Evolutionary conservation across 2,329 filamentous ascomycete species (phyloP).

Genomic region (Fusarium pininemorale): DNA sequence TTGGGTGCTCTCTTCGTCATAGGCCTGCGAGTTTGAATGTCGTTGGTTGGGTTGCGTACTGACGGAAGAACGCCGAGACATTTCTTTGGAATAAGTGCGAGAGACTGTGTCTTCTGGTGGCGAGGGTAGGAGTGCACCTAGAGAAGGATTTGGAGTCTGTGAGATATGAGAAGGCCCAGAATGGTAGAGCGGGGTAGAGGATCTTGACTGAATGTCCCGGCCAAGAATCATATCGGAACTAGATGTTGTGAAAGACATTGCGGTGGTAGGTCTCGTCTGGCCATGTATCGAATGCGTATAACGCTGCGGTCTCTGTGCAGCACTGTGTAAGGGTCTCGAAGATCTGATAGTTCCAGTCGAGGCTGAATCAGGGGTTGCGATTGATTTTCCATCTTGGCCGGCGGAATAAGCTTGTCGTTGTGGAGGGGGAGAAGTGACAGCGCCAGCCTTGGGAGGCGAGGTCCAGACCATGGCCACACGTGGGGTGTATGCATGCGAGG

Average conservation of each 20-base stretch:
- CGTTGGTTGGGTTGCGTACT: neutral
- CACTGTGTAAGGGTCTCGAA: slow-evolving; percentile 1
- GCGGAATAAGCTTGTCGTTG: slow-evolving; percentile 7
- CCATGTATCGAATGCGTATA: neutral
- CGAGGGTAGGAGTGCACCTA: slow-evolving; percentile 18
- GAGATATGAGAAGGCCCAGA: slow-evolving; percentile 23
- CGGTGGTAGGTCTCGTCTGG: slow-evolving; percentile 21
- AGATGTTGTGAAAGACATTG: slow-evolving; percentile 36
- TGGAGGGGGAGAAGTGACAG: neutral
- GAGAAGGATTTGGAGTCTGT: slow-evolving; percentile 18
- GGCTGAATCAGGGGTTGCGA: neutral
- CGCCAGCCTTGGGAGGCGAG: slow-evolving; percentile 16
- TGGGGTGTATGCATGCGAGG: slow-evolving; percentile 36
- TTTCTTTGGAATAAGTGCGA: neutral
- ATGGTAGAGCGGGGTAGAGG: slow-evolving; percentile 1
- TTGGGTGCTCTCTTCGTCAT: slow-evolving; percentile 6
- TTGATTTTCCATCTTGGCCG: slow-evolving; percentile 15
- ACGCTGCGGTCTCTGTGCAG: slow-evolving; percentile 6
- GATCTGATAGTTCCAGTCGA: slow-evolving; percentile 9
- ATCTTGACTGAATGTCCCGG: slow-evolving; percentile 1
- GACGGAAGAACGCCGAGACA: neutral
- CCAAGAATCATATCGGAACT: slow-evolving; percentile 33
- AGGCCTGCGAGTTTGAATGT: neutral
- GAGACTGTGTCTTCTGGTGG: slow-evolving; percentile 16
- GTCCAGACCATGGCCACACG: slow-evolving; percentile 55